Conservation (phyloP, 2,329 filamentous ascomycete genomes). For the Epichloe uncinata region DNA sequence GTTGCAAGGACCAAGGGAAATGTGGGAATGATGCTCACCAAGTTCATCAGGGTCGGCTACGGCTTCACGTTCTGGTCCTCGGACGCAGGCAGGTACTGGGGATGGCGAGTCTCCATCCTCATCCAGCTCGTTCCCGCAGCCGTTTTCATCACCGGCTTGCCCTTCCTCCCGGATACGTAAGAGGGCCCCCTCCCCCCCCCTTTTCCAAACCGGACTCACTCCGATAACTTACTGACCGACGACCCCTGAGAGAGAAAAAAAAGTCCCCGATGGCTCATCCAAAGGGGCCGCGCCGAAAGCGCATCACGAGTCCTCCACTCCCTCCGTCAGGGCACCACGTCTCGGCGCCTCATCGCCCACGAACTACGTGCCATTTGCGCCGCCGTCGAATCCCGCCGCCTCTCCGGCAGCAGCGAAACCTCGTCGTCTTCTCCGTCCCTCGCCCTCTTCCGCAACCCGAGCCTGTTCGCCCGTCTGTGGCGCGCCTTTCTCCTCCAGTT, state of each 20-base stretch:
- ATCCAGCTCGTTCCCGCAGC: constrained; percentile 37
- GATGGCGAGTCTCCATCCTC: constrained; percentile 40
- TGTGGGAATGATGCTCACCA: no score
- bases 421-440: constrained; percentile 10
- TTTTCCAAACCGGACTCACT: background rate
- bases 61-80: constrained; percentile 39
- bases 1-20: no score
- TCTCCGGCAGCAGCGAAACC: no score
- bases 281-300: constrained; percentile 29
- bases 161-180: constrained; percentile 41
- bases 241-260: no score
- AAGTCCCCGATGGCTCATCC: constrained; percentile 44
- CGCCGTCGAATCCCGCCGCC: constrained; percentile 27
- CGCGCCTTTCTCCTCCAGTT: constrained; percentile 43
- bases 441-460: constrained; percentile 34
- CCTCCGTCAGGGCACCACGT: constrained; percentile 32
- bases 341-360: constrained; percentile 21
- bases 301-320: constrained; percentile 32
- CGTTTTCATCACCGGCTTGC: constrained; percentile 35
- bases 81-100: constrained; percentile 28
- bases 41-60: constrained; percentile 42
- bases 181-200: constrained; percentile 4
- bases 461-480: constrained; percentile 40
- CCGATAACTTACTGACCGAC: no score
- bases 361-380: constrained; percentile 33